Conservation (phyloP, 2,329 filamentous ascomycete species). For the Fusarium devonianum region DNA sequence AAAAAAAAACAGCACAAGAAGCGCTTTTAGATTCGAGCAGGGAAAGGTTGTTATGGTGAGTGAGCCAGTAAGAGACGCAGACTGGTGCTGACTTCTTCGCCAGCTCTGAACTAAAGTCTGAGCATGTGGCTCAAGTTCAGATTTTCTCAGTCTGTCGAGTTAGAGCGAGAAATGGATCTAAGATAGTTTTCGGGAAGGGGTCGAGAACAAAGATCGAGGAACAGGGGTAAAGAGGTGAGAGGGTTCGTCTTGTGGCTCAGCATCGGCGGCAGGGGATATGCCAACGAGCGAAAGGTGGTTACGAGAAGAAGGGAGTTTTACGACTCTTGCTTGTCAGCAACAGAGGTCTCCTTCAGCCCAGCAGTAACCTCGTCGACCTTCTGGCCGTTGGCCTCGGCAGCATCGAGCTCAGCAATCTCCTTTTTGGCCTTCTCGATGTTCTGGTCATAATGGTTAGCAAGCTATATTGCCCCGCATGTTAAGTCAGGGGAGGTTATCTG, state of each 20-base stretch:
- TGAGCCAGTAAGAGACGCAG: no score
- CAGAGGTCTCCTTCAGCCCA: conserved; percentile 59
- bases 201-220: conserved; percentile 6
- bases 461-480: not conserved
- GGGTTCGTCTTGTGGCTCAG: conserved; percentile 15
- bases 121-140: conserved; percentile 10
- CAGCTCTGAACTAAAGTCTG: conserved; percentile 21
- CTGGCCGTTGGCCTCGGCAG: conserved; percentile 58
- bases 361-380: conserved; percentile 62
- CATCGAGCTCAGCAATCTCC: conserved; percentile 88
- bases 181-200: conserved; percentile 12
- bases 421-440: conserved; percentile 97
- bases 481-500: not conserved
- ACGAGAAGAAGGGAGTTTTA: conserved; percentile 37
- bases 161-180: conserved; percentile 2
- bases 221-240: not conserved
- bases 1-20: conserved; percentile 40
- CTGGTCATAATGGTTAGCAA: conserved; percentile 58
- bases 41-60: conserved; percentile 4
- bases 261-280: conserved; percentile 21
- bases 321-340: conserved; percentile 61
- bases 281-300: conserved; percentile 15
- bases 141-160: conserved; percentile 16
- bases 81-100: conserved; percentile 16
- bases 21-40: conserved; percentile 40